Base-by-base conservation (phyloP, 352 stramenopile species). In the Globisporangium paroecandrum region DNA sequence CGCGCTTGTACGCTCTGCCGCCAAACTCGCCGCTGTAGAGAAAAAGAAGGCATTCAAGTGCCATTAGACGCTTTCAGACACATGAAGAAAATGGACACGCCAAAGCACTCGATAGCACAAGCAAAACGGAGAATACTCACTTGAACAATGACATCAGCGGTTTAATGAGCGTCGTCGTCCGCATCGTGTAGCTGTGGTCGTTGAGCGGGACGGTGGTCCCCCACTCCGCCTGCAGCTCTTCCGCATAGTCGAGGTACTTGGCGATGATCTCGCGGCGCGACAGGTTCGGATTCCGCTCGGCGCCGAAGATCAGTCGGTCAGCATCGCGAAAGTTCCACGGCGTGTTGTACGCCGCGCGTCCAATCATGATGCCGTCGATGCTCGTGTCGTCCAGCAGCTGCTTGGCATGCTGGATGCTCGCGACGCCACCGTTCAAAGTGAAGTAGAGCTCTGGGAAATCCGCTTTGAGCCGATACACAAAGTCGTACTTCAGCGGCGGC, bases 391-490 rank as follows among this genome's bases (percentile, higher is more conserved):
- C 77, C 13, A 99, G 83, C 56, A 98, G 72, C 38, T 93, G 79
- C 66, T 93, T 85, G 9, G 92, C 96, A 46, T 98, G 85, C 62
- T 96, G 79, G 53, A 99, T 92, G 56, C 87, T 98, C 20, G 89
- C 83, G 41, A 99, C 84, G 22, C 97, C 97, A 36, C 98, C 98
- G 81, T 99, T 99, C n/a, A 99, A 78, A 13, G 93, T 98, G 77
- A 99, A 98, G 3, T 78, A 81, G 41, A 99, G 79, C n/a, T 98
- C 73, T 24, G 97, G 97, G 70, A 98, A 99, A 62, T 99, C 98
- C 24, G 90, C 59, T 54, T 98, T 97, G 13, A 99, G 81, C 13
- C 91, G 78, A 65, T 94, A 92, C 2, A 99, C 96, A 51, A 94
- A 81, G 47, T 99, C 82, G 67, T 99, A 99, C 64, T 93, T 94